These are phyloP conservation scores for Ceratobasidium sp. DNA, from an alignment of 1,284 basidiomycete genomes.

Conservation along the genomic window DNA sequence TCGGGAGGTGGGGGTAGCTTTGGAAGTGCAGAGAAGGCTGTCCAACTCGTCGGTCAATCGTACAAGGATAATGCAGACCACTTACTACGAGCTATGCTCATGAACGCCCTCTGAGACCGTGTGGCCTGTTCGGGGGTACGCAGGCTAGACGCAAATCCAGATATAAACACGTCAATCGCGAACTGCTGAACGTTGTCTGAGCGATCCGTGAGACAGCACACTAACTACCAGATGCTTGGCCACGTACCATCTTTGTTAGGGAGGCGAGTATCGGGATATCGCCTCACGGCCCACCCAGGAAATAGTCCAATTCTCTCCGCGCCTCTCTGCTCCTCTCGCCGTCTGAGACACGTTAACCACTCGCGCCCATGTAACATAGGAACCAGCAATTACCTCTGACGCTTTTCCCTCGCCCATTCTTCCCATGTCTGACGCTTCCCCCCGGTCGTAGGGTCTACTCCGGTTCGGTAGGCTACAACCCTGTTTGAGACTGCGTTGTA, in stretches of 20 bases:
- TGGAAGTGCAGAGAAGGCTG: conserved; percentile 70
- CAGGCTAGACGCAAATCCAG: conserved; percentile 73
- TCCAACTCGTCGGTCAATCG: neutral
- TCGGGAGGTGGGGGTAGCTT: conserved; percentile 57
- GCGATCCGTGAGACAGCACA: neutral
- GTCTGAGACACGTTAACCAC: conserved; percentile 26
- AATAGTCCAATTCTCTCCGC: conserved; percentile 48
- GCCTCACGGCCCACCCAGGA: conserved; percentile 44
- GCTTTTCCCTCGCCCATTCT: conserved; percentile 43
- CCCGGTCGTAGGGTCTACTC: conserved; percentile 30
- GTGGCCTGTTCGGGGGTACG: conserved; percentile 67
- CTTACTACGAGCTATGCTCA: conserved; percentile 76
- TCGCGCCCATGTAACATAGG: neutral
- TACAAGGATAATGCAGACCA: neutral
- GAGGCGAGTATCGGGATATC: conserved; percentile 23
- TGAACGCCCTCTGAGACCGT: conserved; percentile 75
- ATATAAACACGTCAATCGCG: conserved; percentile 72
- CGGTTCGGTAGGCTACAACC: conserved; percentile 30
- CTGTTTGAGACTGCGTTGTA: conserved; percentile 35
- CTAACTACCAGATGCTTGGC: neutral
- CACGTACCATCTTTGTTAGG: conserved; percentile 6
- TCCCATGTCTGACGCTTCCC: conserved; percentile 43
- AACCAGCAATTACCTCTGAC: conserved; percentile 12
- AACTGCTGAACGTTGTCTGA: conserved; percentile 54
- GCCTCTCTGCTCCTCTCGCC: conserved; percentile 49